phyloP scores from a whole-genome alignment of 768 basidiomycete species.

The Cytidiella melzeri region DNA sequence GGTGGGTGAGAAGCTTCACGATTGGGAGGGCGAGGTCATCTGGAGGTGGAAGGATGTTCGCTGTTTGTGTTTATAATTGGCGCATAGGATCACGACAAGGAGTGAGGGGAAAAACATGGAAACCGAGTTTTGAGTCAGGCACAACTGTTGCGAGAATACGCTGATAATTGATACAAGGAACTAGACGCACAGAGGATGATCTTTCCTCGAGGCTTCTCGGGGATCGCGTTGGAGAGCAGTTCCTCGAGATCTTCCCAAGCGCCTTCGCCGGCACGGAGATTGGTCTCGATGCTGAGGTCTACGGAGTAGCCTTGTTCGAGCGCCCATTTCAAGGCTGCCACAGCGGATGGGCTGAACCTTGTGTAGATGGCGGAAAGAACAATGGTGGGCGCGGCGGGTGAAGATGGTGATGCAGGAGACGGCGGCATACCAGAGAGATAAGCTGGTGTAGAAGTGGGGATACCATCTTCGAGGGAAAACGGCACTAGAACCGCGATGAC shows the following conservation, averaged over 20 bases:
- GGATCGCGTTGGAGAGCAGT: conserved; percentile 56
- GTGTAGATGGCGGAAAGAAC: conserved; percentile 56
- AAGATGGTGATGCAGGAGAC: not conserved
- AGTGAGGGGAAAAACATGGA: not conserved
- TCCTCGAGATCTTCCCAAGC: conserved; percentile 68
- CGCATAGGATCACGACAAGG: too few relatives aligned
- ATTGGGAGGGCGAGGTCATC: conserved; percentile 65
- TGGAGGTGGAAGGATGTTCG: conserved; percentile 76
- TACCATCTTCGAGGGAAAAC: conserved; percentile 47
- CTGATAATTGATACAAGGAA: not conserved
- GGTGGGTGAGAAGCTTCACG: conserved; percentile 75
- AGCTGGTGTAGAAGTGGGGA: conserved; percentile 30
- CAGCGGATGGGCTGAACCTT: conserved; percentile 38
- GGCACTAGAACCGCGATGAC: conserved; percentile 58
- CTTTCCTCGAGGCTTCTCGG: conserved; percentile 33
- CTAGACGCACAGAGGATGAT: conserved; percentile 56
- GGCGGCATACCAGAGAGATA: conserved; percentile 24
- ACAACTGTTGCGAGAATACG: not conserved
- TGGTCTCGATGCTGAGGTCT: conserved; percentile 62
- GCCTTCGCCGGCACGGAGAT: conserved; percentile 43
- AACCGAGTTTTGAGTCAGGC: not conserved
- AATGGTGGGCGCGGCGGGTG: conserved; percentile 34
- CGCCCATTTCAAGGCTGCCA: conserved; percentile 60
- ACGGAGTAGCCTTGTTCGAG: conserved; percentile 55
- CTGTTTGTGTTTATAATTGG: too few relatives aligned